These are phyloP conservation scores for Halteria grandinella DNA, from an alignment of 73 alveolate genomes.

Conservation along the genomic window DNA sequence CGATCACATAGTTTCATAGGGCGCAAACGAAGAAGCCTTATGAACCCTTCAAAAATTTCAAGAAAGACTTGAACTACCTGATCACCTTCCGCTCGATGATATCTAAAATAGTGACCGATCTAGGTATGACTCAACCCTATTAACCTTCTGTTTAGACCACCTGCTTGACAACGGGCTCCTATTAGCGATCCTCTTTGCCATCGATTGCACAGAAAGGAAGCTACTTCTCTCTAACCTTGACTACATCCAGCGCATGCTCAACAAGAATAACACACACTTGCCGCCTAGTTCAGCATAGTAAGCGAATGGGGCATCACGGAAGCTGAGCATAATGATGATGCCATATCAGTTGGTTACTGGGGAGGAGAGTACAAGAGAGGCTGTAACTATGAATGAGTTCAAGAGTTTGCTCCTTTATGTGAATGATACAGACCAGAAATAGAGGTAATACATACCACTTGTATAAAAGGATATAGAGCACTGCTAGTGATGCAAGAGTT, in stretches of 20 bases:
- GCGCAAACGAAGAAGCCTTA: slow-evolving; percentile 12
- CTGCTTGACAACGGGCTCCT: slow-evolving; percentile 32
- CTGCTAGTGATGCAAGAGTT: slow-evolving; percentile 3
- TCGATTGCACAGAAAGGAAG: slow-evolving; percentile 22
- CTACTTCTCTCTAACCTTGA: no score
- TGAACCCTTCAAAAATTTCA: slow-evolving; percentile 19
- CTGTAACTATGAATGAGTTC: slow-evolving; percentile 9
- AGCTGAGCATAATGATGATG: no score
- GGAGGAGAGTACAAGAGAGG: slow-evolving; percentile 1
- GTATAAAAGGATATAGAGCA: slow-evolving; percentile 8
- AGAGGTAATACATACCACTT: background rate
- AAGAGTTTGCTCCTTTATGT: slow-evolving; percentile 1
- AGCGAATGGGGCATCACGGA: no score
- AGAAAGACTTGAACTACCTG: slow-evolving; percentile 19
- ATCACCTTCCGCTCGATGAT: slow-evolving; percentile 16
- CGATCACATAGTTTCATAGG: no score
- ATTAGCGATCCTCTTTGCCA: slow-evolving; percentile 9
- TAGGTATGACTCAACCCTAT: background rate
- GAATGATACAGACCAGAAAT: slow-evolving; percentile 1
- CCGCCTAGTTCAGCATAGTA: no score
- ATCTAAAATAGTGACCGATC: slow-evolving; percentile 24
- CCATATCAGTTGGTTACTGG: slow-evolving; percentile 2
- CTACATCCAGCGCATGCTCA: no score
- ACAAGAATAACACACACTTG: no score
- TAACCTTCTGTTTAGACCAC: slow-evolving; percentile 2